Evolutionary conservation across 2,329 filamentous ascomycete species (phyloP), one percentile per base, ranked within the genome.

Genomic region (Fusarium robinianum): DNA sequence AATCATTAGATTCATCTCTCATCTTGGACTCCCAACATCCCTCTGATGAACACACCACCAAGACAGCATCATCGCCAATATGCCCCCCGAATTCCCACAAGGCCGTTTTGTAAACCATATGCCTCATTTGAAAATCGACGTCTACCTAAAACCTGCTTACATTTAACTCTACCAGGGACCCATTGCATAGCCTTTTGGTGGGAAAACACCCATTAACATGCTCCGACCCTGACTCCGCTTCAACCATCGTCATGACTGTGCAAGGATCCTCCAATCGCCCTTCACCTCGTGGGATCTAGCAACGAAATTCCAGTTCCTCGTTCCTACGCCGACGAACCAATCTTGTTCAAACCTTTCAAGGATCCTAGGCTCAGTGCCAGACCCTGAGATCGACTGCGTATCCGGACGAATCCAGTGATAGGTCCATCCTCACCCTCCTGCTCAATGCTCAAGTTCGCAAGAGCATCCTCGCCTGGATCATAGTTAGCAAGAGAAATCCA

Each of bases 361-460:
- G 90, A 95, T 21, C 94, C 94, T 54, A 99, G 75, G 72, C 92
- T 96, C 59, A 99, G 75, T 8, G 94, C 94, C 64, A 99, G 76
- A 34, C 94, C 94, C 74, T 99, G 94, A 24, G 90, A 96, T 67
- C 94, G 87, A 76, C 91, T 96, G 72, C 94, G 85, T 81, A 99
- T 99, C 67, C 94, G 85, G 53, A 99, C 91, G 70, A 99, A 99
- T 30, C 94, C 94, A 27, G 92, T 96, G 53, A 99, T 92, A 5
- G 90, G 90, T 16, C 94, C 94, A 63, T 96, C 87, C 17, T 96
- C 90, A 47, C 90, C 91, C 68, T 97, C 91, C 74, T 96, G 92
- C 72, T 99, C 94, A 63, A 99, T 96, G 67, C 91, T 96, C 70
- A 99, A 67, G 68, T 99, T 99, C 64, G 94, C 94, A 63, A 99